A percentile compares a stretch with the other conserved stretches of the same genome.
These are phyloP conservation scores for Papiliotrema flavescens DNA, from an alignment of 1,284 basidiomycete species.

Conservation along the genomic window DNA sequence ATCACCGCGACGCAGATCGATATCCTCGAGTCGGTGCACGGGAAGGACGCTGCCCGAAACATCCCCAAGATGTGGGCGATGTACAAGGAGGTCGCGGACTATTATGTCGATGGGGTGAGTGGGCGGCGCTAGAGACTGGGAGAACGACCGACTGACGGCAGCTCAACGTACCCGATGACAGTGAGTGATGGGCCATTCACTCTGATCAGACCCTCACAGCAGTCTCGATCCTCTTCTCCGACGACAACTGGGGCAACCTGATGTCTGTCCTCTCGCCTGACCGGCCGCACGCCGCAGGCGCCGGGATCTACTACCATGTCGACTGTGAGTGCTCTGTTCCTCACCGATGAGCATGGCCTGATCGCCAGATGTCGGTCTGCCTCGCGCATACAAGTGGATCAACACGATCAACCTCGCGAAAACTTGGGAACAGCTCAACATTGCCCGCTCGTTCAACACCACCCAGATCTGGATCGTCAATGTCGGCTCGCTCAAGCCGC, in stretches of 20 bases:
- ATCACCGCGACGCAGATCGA: constrained; percentile 61
- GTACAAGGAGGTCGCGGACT: constrained; percentile 63
- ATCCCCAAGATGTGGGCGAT: constrained; percentile 53
- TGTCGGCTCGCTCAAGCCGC: constrained; percentile 66
- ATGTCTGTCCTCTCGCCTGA: constrained; percentile 51
- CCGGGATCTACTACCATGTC: constrained; percentile 64
- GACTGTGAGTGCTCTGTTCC: constrained; percentile 19
- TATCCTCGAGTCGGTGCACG: constrained; percentile 60
- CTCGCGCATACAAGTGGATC: constrained; percentile 48
- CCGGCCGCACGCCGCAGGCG: constrained; percentile 57
- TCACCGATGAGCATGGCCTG: neutral
- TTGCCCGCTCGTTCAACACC: constrained; percentile 25
- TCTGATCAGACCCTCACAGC: too few relatives aligned
- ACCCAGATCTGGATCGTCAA: constrained; percentile 47
- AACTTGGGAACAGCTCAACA: constrained; percentile 34
- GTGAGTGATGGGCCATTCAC: constrained; percentile 12
- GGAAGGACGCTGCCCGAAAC: constrained; percentile 53
- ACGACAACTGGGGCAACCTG: constrained; percentile 47
- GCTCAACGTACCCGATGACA: constrained; percentile 37
- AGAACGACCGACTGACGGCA: constrained; percentile 44
- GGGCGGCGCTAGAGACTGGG: constrained; percentile 4
- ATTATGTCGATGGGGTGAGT: constrained; percentile 27
- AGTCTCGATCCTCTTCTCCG: too few relatives aligned
- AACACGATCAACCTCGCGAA: constrained; percentile 30
- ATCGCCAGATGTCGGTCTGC: constrained; percentile 43